These are phyloP conservation scores for Fusarium marasasianum DNA, from an alignment of 2,329 filamentous ascomycete species.

Conservation along the genomic window DNA sequence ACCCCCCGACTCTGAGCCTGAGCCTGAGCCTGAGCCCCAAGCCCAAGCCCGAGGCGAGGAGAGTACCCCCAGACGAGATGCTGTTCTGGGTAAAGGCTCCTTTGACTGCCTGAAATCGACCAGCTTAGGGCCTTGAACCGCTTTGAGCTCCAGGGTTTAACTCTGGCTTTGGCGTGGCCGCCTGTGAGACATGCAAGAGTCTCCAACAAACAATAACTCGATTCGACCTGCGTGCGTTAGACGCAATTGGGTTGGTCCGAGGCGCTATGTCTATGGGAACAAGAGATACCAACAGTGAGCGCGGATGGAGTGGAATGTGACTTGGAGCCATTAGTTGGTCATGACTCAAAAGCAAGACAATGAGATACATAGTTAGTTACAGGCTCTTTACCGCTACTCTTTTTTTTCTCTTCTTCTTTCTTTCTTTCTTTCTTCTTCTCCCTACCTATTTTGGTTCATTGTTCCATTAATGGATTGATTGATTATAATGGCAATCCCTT, in stretches of 20 bases:
- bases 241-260: slow-evolving; percentile 40
- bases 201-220: neutral
- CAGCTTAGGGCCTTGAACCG: slow-evolving; percentile 17
- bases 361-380: neutral
- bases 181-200: slow-evolving; percentile 34
- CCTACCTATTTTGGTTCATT: neutral
- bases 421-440: neutral
- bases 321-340: slow-evolving; percentile 14
- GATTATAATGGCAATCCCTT: neutral
- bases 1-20: neutral
- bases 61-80: neutral
- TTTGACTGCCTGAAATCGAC: slow-evolving; percentile 13
- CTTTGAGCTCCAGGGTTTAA: slow-evolving; percentile 26
- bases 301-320: slow-evolving; percentile 41
- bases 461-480: neutral
- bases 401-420: neutral
- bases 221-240: slow-evolving; percentile 2
- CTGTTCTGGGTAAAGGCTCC: slow-evolving; percentile 42
- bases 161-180: slow-evolving; percentile 13
- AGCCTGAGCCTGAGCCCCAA: no score
- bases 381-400: slow-evolving; percentile 13
- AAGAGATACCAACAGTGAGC: slow-evolving; percentile 24
- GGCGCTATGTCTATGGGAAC: slow-evolving; percentile 23
- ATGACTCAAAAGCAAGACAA: slow-evolving; percentile 43
- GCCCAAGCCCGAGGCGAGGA: neutral